Percentiles rank a stretch among this genome's conserved stretches.
phyloP scores from a whole-genome alignment of 1,284 basidiomycete genomes.

The Ganoderma lucidum region DNA sequence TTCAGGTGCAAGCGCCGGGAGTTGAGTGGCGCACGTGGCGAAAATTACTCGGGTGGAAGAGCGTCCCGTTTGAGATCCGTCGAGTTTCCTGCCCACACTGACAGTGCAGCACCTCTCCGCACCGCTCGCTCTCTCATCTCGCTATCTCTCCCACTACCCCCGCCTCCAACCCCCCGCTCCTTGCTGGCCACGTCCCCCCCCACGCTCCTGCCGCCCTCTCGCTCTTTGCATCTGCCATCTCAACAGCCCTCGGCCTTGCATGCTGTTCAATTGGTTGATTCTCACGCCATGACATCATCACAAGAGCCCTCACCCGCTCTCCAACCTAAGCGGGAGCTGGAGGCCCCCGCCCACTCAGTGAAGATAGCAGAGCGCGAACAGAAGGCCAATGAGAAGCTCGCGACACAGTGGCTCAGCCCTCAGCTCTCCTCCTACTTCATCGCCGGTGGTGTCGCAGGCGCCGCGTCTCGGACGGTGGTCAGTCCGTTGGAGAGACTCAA shows the following conservation, averaged over 20 bases:
- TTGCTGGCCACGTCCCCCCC: constrained; percentile 3
- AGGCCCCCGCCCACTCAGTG: constrained; percentile 21
- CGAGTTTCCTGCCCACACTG: constrained; percentile 14
- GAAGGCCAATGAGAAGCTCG: constrained; percentile 20
- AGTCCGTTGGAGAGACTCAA: constrained; percentile 92
- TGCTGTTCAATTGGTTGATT: constrained; percentile 24
- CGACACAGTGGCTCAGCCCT: constrained; percentile 52
- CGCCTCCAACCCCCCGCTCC: constrained; percentile 13
- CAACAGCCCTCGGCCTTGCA: constrained; percentile 16
- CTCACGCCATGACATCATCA: constrained; percentile 34
- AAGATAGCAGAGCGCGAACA: constrained; percentile 25
- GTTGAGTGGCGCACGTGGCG: constrained; percentile 9
- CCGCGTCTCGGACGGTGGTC: constrained; percentile 90
- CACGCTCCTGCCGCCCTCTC: neutral
- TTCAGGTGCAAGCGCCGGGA: neutral
- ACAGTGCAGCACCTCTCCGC: constrained; percentile 16
- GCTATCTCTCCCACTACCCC: constrained; percentile 12
- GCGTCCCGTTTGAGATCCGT: constrained; percentile 20
- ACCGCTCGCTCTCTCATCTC: constrained; percentile 9
- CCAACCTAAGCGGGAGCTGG: constrained; percentile 22
- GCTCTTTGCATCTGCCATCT: neutral
- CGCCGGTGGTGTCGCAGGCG: constrained; percentile 85
- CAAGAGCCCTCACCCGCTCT: constrained; percentile 24
- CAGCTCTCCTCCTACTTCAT: constrained; percentile 71
- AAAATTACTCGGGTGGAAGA: constrained; percentile 9